phyloP scores from a whole-genome alignment of 2,329 filamentous ascomycete genomes.

The Aspergillus transmontanensis region DNA sequence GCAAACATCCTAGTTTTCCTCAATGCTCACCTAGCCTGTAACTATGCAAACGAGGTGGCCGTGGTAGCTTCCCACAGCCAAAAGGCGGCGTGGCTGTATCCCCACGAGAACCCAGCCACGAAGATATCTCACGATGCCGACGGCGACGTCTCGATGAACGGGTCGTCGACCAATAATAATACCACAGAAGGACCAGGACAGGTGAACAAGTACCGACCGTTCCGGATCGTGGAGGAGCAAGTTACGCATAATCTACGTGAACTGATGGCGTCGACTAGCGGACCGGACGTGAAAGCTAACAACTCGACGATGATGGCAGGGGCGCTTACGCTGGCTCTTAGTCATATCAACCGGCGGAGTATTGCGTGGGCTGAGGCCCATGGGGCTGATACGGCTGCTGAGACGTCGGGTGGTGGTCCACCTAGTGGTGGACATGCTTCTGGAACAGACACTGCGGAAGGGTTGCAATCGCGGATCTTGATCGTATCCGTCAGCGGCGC shows the following conservation, averaged over 20 bases:
- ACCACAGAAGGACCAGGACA: constrained; percentile 30
- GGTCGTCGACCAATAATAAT: constrained; percentile 28
- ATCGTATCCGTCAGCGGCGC: constrained; percentile 89
- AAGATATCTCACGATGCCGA: constrained; percentile 31
- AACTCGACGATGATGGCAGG: constrained; percentile 88
- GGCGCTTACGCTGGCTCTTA: constrained; percentile 83
- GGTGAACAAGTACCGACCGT: constrained; percentile 92
- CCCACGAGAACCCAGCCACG: constrained; percentile 38
- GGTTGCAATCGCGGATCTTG: constrained; percentile 79
- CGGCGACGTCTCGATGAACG: constrained; percentile 62
- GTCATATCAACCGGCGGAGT: constrained; percentile 83
- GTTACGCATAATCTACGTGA: constrained; percentile 72
- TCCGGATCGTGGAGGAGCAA: constrained; percentile 80
- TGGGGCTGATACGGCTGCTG: constrained; percentile 44
- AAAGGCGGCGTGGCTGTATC: constrained; percentile 87
- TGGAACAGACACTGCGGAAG: constrained; percentile 31
- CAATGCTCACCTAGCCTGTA: constrained; percentile 93
- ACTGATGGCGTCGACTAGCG: constrained; percentile 71
- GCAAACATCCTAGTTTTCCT: constrained; percentile 93
- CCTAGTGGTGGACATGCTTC: constrained; percentile 26
- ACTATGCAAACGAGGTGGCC: constrained; percentile 89
- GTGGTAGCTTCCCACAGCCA: constrained; percentile 88
- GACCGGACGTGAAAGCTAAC: constrained; percentile 59
- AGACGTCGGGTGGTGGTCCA: constrained; percentile 38
- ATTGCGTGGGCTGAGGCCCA: constrained; percentile 65